These are phyloP conservation scores for Globisporangium nunn DNA, from an alignment of 352 stramenopile genomes.

Conservation along the genomic window DNA sequence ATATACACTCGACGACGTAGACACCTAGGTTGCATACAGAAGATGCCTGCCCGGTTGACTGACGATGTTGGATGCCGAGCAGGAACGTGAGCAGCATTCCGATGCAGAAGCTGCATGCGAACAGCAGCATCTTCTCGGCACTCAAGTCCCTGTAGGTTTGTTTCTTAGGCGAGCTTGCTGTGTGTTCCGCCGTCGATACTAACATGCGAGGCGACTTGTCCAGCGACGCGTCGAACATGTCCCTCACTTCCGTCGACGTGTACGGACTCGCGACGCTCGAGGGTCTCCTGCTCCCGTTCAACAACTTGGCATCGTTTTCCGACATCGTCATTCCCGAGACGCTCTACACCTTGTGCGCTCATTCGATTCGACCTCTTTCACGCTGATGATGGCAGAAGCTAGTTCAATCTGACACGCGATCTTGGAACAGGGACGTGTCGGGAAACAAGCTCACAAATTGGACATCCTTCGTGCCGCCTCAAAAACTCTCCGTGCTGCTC, in stretches of 20 bases:
- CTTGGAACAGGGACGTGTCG: constrained; percentile 8
- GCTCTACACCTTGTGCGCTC: constrained; percentile 6
- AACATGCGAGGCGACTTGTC: background rate
- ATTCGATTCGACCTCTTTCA: background rate
- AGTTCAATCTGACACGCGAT: background rate
- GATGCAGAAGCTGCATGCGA: background rate
- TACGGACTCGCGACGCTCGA: constrained; percentile 1
- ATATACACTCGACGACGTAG: no score
- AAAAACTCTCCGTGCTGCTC: constrained; percentile 8
- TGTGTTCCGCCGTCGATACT: background rate
- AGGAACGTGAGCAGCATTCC: constrained; percentile 8
- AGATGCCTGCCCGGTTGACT: background rate
- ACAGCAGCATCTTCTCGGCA: background rate
- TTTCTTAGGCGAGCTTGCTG: background rate
- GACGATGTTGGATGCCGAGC: background rate
- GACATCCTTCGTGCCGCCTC: background rate
- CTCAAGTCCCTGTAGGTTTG: constrained; percentile 7
- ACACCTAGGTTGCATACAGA: no score
- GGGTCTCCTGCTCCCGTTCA: constrained; percentile 9
- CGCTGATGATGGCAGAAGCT: background rate
- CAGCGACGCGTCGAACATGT: constrained; percentile 12
- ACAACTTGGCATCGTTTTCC: constrained; percentile 8
- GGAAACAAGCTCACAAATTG: constrained; percentile 10
- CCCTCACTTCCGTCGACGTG: constrained; percentile 4
- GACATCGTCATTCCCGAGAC: constrained; percentile 4